These are phyloP conservation scores for Tetrapyrgos nigripes DNA, from an alignment of 1,284 basidiomycete genomes.

Conservation along the genomic window DNA sequence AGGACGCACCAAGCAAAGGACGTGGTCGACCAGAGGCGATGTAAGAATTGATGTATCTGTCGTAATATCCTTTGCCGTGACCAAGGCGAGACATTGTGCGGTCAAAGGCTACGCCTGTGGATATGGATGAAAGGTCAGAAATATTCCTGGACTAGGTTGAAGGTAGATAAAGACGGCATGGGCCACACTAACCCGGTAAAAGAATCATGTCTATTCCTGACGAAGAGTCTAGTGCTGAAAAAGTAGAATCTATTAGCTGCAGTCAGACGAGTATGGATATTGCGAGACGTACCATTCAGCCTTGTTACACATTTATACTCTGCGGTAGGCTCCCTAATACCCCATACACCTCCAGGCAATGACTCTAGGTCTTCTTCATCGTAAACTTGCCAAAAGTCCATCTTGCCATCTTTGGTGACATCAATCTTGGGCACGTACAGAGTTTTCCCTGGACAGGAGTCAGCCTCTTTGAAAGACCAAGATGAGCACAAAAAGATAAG, in stretches of 20 bases:
- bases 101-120: constrained; percentile 78
- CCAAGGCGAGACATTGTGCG: constrained; percentile 71
- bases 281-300: constrained; percentile 51
- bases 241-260: constrained; percentile 7
- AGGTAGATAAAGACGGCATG: background rate
- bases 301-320: constrained; percentile 51
- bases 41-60: constrained; percentile 70
- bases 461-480: constrained; percentile 3
- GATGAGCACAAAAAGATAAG: constrained; percentile 5
- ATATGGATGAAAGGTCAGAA: constrained; percentile 8
- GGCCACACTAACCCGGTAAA: constrained; percentile 60
- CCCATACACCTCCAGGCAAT: constrained; percentile 70
- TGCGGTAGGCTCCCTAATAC: constrained; percentile 71
- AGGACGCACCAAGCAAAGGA: constrained; percentile 59
- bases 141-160: background rate
- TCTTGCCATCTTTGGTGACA: constrained; percentile 48
- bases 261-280: background rate
- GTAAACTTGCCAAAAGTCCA: constrained; percentile 73
- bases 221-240: constrained; percentile 48
- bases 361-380: constrained; percentile 60
- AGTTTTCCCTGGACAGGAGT: constrained; percentile 55
- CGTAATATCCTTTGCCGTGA: constrained; percentile 84
- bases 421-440: constrained; percentile 76
- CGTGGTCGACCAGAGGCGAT: constrained; percentile 41
- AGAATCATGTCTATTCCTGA: constrained; percentile 68